Evolutionary conservation across 2,329 filamentous ascomycete species (phyloP), one percentile per base, ranked within the genome.

Genomic region (Aspergillus fumigatiaffinis): DNA sequence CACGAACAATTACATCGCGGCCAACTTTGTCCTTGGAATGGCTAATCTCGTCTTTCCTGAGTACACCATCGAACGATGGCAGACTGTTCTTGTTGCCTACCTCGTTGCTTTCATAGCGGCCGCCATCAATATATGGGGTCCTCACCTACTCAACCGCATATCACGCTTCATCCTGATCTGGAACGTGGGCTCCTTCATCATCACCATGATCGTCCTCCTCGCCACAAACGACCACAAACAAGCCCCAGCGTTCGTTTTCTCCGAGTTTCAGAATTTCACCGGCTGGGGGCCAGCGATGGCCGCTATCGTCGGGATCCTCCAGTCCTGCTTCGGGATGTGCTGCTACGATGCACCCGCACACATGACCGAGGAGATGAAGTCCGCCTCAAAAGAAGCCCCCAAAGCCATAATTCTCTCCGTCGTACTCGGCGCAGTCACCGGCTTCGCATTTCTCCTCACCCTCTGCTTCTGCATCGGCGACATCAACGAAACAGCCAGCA

Each of bases 21-120:
- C 81, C 17, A 84, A 84, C 56, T 84, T 84, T 67, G 71, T 84
- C 32, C 77, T 84, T 1, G 82, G 82, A 4, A 77, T 80, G 61
- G 80, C 79, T 9, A 82, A 83, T 42, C 71, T 85, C 6, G 79
- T 80, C 52, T 77, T 81, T 56, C 79, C 79, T 0, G 68, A 69
- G 9, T 85, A 80, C 59, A 75, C 69, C 1, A 84, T 84, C 54
- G 71, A 83, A 60, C 74, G 82, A 38, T 85, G 82, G 82, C 82
- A 84, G 58, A 81, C 79, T 0, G 80, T 83, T 0, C 71, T 84
- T 2, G 72, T 84, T 0, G 76, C 82, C 3, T 84, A 83, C 57
- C 66, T 76, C 8, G 73, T 84, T 38, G 78, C 79, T 0, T 58
- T 77, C 10, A 52, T 80, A 6, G 77, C 79, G 2, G 69, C 79